Conservation (phyloP, 176 grass and related monocot genomes). For the barley (Hordeum vulgare) region DNA sequence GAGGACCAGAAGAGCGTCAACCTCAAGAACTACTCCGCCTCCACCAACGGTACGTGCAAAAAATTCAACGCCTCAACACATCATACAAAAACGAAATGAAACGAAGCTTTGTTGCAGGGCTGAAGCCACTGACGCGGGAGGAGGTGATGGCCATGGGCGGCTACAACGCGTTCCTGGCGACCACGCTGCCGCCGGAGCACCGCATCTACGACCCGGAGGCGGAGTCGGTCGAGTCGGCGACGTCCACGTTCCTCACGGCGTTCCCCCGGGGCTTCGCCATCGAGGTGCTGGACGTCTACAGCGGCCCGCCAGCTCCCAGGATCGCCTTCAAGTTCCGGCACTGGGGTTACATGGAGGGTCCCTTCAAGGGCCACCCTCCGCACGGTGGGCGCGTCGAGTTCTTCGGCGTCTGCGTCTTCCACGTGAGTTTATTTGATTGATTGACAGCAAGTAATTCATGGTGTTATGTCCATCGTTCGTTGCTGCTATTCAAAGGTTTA, state of each 20-base stretch:
- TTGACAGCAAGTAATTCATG: no score
- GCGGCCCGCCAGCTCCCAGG: constrained; percentile 29
- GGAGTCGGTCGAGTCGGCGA: constrained; percentile 37
- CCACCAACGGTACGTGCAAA: constrained; percentile 14
- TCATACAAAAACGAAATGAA: no score
- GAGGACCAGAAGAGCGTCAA: constrained; percentile 41
- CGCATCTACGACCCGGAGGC: constrained; percentile 51
- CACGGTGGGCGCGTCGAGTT: constrained; percentile 42
- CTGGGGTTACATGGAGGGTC: constrained; percentile 83
- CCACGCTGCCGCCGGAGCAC: constrained; percentile 43
- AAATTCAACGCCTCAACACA: constrained; percentile 1
- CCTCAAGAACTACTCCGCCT: not conserved
- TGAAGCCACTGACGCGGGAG: not conserved
- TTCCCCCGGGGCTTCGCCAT: constrained; percentile 64
- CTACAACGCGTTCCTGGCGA: constrained; percentile 65
- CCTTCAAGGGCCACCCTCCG: constrained; percentile 51
- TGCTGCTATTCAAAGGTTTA: no score
- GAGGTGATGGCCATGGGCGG: constrained; percentile 37
- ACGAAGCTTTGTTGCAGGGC: not conserved
- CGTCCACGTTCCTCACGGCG: constrained; percentile 33
- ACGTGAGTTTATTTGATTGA: not conserved
- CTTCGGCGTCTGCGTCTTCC: constrained; percentile 54
- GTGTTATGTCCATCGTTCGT: not conserved
- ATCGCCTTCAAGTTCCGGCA: constrained; percentile 70
- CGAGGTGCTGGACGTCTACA: constrained; percentile 52